Conservation (phyloP, 2,329 filamentous ascomycete genomes). For the Aureobasidium mangrovei region DNA sequence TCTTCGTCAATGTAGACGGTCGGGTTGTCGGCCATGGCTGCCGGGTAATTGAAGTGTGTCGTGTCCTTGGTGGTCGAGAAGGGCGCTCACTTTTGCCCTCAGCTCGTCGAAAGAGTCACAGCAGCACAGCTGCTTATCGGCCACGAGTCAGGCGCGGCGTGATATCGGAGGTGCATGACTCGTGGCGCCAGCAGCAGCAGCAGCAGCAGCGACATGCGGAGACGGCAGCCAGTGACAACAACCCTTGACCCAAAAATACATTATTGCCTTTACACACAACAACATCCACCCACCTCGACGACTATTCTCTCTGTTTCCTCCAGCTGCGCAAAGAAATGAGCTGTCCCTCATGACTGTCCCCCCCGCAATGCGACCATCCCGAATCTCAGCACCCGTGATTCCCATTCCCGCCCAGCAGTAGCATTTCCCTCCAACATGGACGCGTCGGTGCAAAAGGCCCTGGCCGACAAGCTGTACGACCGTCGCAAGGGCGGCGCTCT, state of each 20-base stretch:
- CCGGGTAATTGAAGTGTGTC: not conserved
- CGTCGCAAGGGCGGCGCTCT: slow-evolving; percentile 94
- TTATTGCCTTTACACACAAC: no score
- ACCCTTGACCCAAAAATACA: not conserved
- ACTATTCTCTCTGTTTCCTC: no score
- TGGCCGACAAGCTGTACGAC: slow-evolving; percentile 98
- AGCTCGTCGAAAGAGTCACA: not conserved
- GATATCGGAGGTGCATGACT: not conserved
- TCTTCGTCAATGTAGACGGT: slow-evolving; percentile 74
- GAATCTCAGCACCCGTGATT: not conserved
- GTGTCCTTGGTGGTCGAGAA: not conserved
- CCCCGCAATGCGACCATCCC: not conserved
- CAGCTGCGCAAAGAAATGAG: not conserved
- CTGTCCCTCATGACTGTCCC: not conserved
- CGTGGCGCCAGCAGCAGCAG: not conserved
- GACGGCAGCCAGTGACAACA: not conserved
- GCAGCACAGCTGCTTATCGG: slow-evolving; percentile 4
- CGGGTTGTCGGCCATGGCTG: slow-evolving; percentile 27
- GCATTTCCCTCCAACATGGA: slow-evolving; percentile 54
- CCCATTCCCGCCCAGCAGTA: not conserved
- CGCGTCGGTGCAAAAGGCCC: slow-evolving; percentile 73
- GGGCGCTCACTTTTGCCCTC: not conserved
- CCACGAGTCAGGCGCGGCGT: not conserved
- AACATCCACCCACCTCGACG: no score
- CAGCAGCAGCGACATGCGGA: not conserved